Base-by-base conservation (phyloP, 1,284 basidiomycete species). In the Blastosporella zonata region DNA sequence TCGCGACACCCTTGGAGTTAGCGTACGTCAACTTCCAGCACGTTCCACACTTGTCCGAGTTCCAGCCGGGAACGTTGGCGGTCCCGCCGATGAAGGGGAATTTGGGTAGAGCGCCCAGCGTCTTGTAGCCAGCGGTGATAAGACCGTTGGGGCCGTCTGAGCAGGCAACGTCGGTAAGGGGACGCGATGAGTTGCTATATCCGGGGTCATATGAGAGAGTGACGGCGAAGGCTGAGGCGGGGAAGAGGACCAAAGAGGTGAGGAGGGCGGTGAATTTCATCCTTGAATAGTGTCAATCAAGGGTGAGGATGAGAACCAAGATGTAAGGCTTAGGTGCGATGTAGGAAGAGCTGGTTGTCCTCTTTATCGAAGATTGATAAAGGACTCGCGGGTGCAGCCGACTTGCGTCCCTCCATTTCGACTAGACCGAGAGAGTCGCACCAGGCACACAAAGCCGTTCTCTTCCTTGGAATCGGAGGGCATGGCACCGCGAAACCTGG, bases 61-160 rank as follows among this genome's bases (percentile, higher is more conserved):
- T 72, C 62, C 65, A 78, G 6, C 69, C 71, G 4, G 57, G 23
- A 13, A 47, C 39, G 15, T 66, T 72, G 2, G 59, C 61, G 1
- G 68, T 71, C 9, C 69, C 75, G 15, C 75, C 75, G 47, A 78
- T 72, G 58, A 65, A 50, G 7, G 77, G 74, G 65, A 73, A 74
- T 1, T 56, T 59, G 5, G 71, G 72, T 20, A 78, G 59, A 12
- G 61, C 59, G 29, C 64, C 67, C 45, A 78, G 74, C 29, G 70
- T 75, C 10, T 60, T 64, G 62, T 62, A 69, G 1, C 67, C 66
- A 3, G 59, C 66, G 8, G 66, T 68, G 34, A 71, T 50, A 36
- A 81, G 68, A 10, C 78, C 79, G 57, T 79, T 72, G 1, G 45
- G 36, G 9, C 78, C 78, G 45, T 78, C 66, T 6, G 79, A 82